phyloP scores from a whole-genome alignment of 2,329 filamentous ascomycete species.

The Curvularia verruculosa region DNA sequence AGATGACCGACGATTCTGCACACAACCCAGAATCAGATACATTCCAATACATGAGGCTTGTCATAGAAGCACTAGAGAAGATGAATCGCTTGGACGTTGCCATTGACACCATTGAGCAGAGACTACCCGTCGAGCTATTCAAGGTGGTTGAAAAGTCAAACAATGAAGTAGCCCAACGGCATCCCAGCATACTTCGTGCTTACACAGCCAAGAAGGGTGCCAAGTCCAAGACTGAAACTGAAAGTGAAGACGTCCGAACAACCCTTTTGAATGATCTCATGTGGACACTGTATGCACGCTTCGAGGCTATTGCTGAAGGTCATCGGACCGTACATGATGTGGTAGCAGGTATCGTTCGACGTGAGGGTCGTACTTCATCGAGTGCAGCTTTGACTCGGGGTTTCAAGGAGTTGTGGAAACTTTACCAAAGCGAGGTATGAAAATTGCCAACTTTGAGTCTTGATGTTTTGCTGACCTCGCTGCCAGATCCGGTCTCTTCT shows the following conservation, averaged over 20 bases:
- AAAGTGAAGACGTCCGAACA: conserved; percentile 73
- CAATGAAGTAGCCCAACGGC: conserved; percentile 87
- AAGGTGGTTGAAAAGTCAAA: conserved; percentile 93
- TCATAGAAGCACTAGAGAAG: conserved; percentile 89
- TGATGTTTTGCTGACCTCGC: conserved; percentile 5
- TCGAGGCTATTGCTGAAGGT: conserved; percentile 94
- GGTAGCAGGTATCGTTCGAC: conserved; percentile 80
- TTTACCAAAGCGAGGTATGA: conserved; percentile 84
- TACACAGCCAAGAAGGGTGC: conserved; percentile 60
- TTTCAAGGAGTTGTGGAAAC: conserved; percentile 96
- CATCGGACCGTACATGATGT: conserved; percentile 94
- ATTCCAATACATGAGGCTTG: conserved; percentile 86
- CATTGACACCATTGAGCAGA: conserved; percentile 88
- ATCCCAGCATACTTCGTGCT: conserved; percentile 76
- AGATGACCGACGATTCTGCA: conserved; percentile 81
- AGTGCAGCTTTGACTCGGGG: conserved; percentile 74
- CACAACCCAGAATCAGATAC: conserved; percentile 96
- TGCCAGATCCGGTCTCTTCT: conserved; percentile 78
- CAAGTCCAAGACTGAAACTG: conserved; percentile 65
- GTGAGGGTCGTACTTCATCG: conserved; percentile 69
- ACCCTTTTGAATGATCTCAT: conserved; percentile 90
- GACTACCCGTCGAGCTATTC: conserved; percentile 92
- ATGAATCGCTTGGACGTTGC: conserved; percentile 84
- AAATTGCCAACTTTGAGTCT: no score
- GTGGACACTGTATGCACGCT: conserved; percentile 92